These are phyloP conservation scores for Persicaria maculosa DNA, from an alignment of 148 eudicot species.

Conservation along the genomic window DNA sequence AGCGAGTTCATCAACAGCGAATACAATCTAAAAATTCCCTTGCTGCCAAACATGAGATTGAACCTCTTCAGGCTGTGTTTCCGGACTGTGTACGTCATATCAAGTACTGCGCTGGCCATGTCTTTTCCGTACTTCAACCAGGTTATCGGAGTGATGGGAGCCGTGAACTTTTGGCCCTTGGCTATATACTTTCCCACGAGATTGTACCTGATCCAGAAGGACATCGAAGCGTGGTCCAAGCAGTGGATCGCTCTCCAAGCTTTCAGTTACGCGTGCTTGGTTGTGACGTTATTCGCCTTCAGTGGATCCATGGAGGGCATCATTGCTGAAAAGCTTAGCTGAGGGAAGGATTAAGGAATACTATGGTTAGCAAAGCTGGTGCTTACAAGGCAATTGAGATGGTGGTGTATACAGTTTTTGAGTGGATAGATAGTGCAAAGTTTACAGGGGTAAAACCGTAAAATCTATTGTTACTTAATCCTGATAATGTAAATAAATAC, in stretches of 20 bases:
- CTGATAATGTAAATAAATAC: background rate
- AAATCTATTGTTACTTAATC: background rate
- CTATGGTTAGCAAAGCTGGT: no score
- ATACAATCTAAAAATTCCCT: slow-evolving; percentile 20
- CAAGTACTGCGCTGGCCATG: slow-evolving; percentile 36
- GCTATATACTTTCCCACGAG: slow-evolving; percentile 48
- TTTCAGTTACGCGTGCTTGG: slow-evolving; percentile 26
- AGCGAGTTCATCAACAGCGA: slow-evolving; percentile 21
- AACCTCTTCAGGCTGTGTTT: slow-evolving; percentile 42
- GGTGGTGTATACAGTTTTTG: background rate
- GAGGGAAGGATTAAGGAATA: background rate
- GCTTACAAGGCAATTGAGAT: background rate
- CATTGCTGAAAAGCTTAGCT: slow-evolving; percentile 33
- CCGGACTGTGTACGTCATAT: slow-evolving; percentile 42
- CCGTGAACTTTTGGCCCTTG: slow-evolving; percentile 58
- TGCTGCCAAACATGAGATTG: slow-evolving; percentile 24
- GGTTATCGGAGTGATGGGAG: slow-evolving; percentile 50
- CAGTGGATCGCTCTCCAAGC: slow-evolving; percentile 32
- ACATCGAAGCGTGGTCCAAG: slow-evolving; percentile 33
- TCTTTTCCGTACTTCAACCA: slow-evolving; percentile 55
- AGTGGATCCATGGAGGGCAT: slow-evolving; percentile 46
- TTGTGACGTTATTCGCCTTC: slow-evolving; percentile 37
- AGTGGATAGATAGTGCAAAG: background rate
- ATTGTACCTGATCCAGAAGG: slow-evolving; percentile 44
- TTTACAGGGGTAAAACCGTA: background rate